Percentiles rank a stretch among this genome's conserved stretches.
Evolutionary conservation across 2,329 filamentous ascomycete species (phyloP).

Genomic region (Fusarium graminum): DNA sequence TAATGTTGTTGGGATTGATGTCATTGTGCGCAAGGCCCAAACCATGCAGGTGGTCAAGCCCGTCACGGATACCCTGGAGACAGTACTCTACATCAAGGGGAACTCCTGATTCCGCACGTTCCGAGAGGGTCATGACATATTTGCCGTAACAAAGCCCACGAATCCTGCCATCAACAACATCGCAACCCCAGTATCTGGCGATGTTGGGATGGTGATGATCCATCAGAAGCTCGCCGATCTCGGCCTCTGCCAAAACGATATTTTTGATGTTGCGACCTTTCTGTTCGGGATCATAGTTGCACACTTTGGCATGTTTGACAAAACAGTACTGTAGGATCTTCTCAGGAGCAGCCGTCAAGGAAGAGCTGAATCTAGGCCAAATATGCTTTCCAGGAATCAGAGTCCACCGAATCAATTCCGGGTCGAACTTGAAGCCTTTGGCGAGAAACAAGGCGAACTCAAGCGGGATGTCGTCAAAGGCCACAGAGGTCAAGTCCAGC

Average conservation of each 20-base stretch:
- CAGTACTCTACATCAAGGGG: not conserved
- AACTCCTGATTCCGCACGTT: accelerated
- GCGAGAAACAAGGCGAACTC: not conserved
- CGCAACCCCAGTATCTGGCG: not conserved
- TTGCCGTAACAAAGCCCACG: not conserved
- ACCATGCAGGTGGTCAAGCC: not conserved
- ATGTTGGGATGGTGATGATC: not conserved
- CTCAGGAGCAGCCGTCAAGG: not conserved
- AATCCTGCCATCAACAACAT: not conserved
- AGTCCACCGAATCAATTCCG: not conserved
- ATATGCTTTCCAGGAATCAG: not conserved
- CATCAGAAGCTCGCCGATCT: not conserved
- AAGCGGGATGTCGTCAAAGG: not conserved
- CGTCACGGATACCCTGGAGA: not conserved
- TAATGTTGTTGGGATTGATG: not conserved
- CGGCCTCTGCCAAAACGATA: not conserved
- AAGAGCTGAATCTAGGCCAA: not conserved
- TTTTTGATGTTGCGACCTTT: not conserved
- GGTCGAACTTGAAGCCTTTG: accelerated
- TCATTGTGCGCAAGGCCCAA: not conserved
- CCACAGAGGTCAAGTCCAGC: not conserved
- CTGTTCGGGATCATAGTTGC: too few relatives aligned
- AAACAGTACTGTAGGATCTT: not conserved
- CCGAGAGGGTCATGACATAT: not conserved
- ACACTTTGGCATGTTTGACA: not conserved